These are phyloP conservation scores for Vitis rotundifolia DNA, from an alignment of 164 flowering plant genomes.

Conservation along the genomic window DNA sequence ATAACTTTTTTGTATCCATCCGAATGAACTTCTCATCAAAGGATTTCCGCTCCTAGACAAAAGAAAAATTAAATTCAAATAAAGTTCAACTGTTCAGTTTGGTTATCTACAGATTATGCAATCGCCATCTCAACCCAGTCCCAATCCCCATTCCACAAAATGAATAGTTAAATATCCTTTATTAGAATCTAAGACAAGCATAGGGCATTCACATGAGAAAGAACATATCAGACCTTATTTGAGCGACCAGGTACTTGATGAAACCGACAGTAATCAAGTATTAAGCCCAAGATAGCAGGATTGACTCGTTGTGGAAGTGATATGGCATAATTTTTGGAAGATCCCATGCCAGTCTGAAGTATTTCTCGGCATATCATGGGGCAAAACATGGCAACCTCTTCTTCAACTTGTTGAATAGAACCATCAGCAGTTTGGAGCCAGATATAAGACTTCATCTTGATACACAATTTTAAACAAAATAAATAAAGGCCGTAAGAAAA, in stretches of 20 bases:
- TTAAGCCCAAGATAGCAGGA: conserved; percentile 66
- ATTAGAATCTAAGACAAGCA: not conserved
- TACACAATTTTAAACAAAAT: not conserved
- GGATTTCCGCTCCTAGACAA: conserved; percentile 71
- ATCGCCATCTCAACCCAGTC: no score
- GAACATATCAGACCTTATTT: conserved; percentile 60
- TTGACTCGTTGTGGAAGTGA: conserved; percentile 82
- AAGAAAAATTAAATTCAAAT: conserved; percentile 7
- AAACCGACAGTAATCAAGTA: conserved; percentile 91
- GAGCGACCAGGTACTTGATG: conserved; percentile 93
- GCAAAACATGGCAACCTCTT: conserved; percentile 92
- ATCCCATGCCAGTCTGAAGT: conserved; percentile 72
- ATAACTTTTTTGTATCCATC: conserved; percentile 72
- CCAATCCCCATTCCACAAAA: no score
- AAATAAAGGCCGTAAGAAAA: not conserved
- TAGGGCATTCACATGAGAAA: not conserved
- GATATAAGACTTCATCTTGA: conserved; percentile 78
- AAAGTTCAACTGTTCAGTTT: not conserved
- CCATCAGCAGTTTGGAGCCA: conserved; percentile 97
- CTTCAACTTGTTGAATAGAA: conserved; percentile 92
- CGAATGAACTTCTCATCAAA: conserved; percentile 86
- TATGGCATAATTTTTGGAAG: conserved; percentile 80
- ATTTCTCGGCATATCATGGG: conserved; percentile 84
- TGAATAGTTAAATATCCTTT: no score
- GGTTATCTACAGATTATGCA: not conserved